These are phyloP conservation scores for Circinella minor DNA, from an alignment of 371 early-diverging fungal species.

Conservation along the genomic window DNA sequence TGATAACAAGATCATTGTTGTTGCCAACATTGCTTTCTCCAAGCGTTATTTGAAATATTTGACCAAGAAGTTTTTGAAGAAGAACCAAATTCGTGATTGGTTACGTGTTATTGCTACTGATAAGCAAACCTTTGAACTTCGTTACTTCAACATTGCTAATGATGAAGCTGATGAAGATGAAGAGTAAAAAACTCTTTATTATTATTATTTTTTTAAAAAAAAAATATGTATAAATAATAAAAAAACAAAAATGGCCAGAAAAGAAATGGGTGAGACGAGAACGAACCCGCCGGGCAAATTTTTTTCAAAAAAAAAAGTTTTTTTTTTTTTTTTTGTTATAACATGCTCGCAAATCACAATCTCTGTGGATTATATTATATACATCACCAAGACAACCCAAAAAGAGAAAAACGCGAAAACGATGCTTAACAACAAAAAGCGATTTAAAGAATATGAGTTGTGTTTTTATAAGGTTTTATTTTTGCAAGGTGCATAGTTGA, in stretches of 20 bases:
- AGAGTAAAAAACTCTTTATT: constrained; percentile 29
- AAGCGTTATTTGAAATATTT: constrained; percentile 99
- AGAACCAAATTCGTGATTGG: constrained; percentile 98
- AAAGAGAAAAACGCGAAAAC: too few relatives aligned
- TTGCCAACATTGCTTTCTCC: constrained; percentile 83
- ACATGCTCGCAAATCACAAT: constrained; percentile 58
- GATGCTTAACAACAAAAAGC: too few relatives aligned
- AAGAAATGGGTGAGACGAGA: constrained; percentile 62
- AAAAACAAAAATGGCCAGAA: constrained; percentile 9
- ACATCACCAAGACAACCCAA: neutral
- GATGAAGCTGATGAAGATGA: constrained; percentile 84
- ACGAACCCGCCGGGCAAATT: constrained; percentile 60
- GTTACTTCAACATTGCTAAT: constrained; percentile 95
- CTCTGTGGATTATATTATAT: constrained; percentile 42
- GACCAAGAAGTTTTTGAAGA: constrained; percentile 99
- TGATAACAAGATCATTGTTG: constrained; percentile 81
- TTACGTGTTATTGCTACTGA: constrained; percentile 93
- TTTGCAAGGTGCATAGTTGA: neutral
- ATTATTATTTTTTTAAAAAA: neutral
- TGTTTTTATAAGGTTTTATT: neutral
- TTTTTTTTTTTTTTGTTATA: constrained; percentile 15
- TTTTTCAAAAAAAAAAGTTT: constrained; percentile 8
- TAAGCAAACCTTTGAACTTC: constrained; percentile 94
- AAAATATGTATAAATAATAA: constrained; percentile 14
- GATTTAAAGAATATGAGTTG: too few relatives aligned